phyloP scores from a whole-genome alignment of 2,329 filamentous ascomycete species.

The Neurospora sp. region DNA sequence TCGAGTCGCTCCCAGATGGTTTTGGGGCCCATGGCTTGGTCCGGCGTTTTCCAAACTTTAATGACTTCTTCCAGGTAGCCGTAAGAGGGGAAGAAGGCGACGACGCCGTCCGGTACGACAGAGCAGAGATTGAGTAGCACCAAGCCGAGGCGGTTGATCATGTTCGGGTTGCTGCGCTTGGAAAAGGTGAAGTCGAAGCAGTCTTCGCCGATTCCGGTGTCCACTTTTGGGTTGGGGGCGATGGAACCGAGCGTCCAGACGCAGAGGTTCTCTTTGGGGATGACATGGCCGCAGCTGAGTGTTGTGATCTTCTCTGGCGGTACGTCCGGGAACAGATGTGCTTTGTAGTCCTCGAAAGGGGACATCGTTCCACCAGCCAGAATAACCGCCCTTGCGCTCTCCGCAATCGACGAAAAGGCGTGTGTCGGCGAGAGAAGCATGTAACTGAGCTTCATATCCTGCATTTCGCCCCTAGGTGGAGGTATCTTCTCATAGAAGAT shows the following conservation, averaged over 20 bases:
- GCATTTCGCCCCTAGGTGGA: constrained; percentile 14
- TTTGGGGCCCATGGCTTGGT: constrained; percentile 18
- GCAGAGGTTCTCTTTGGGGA: constrained; percentile 70
- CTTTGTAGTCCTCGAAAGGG: constrained; percentile 81
- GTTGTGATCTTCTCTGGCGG: constrained; percentile 56
- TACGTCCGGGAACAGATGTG: constrained; percentile 76
- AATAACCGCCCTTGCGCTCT: constrained; percentile 76
- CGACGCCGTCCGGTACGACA: constrained; percentile 76
- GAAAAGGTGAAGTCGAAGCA: constrained; percentile 84
- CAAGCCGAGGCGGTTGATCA: constrained; percentile 65
- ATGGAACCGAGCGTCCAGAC: constrained; percentile 58
- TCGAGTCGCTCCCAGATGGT: constrained; percentile 50
- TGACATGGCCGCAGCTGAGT: constrained; percentile 89
- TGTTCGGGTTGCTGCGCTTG: constrained; percentile 56
- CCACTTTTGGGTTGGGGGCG: constrained; percentile 21
- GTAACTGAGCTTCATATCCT: constrained; percentile 62
- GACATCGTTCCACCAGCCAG: constrained; percentile 97
- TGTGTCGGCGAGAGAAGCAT: constrained; percentile 84
- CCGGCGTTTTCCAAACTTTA: constrained; percentile 43
- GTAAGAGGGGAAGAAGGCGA: constrained; percentile 95
- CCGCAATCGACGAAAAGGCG: constrained; percentile 81
- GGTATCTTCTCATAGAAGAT: constrained; percentile 50
- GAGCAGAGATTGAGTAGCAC: constrained; percentile 63
- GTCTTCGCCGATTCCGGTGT: constrained; percentile 23
- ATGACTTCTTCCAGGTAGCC: constrained; percentile 74